Percentiles rank a stretch among this genome's conserved stretches.
These are phyloP conservation scores for Metschnikowia borealis DNA, from an alignment of 805 yeast species.

Conservation along the genomic window DNA sequence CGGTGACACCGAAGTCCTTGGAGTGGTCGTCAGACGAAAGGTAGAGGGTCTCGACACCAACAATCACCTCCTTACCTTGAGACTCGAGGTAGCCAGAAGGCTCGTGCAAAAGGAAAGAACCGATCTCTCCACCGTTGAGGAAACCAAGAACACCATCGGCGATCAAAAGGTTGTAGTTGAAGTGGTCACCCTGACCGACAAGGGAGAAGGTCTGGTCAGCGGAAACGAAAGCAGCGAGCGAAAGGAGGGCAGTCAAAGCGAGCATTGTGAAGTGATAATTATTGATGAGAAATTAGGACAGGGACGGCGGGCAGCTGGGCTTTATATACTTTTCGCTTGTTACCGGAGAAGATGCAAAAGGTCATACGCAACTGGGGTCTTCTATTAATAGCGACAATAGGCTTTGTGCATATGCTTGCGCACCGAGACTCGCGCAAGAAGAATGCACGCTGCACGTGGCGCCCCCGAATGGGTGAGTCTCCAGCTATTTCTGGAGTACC, in stretches of 20 bases:
- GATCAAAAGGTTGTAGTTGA: conserved; percentile 20
- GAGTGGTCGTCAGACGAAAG: conserved; percentile 19
- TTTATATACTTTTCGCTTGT: not conserved
- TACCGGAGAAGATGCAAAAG: not conserved
- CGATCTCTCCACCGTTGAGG: conserved; percentile 14
- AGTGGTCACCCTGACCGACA: conserved; percentile 24
- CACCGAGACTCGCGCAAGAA: too few species aligned
- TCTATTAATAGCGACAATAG: not conserved
- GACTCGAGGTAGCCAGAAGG: conserved; percentile 29
- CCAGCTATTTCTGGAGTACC: not conserved
- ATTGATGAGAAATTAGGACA: not conserved
- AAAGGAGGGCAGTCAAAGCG: conserved; percentile 16
- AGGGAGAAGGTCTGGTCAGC: conserved; percentile 32
- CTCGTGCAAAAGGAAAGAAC: conserved; percentile 23
- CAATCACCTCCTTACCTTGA: conserved; percentile 19
- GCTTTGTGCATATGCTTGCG: too few species aligned
- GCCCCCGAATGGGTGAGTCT: not conserved
- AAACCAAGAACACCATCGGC: conserved; percentile 1
- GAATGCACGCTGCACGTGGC: not conserved
- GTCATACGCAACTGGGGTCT: not conserved
- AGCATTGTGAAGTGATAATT: conserved; percentile 5
- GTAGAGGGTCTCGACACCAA: conserved; percentile 16
- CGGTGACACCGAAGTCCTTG: conserved; percentile 25
- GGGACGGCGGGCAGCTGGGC: not conserved
- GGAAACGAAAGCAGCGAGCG: conserved; percentile 24